Evolutionary conservation across 176 grass and related monocot species (phyloP), one percentile per base, ranked within the genome.

Genomic region (Cymbopogon citratus): DNA sequence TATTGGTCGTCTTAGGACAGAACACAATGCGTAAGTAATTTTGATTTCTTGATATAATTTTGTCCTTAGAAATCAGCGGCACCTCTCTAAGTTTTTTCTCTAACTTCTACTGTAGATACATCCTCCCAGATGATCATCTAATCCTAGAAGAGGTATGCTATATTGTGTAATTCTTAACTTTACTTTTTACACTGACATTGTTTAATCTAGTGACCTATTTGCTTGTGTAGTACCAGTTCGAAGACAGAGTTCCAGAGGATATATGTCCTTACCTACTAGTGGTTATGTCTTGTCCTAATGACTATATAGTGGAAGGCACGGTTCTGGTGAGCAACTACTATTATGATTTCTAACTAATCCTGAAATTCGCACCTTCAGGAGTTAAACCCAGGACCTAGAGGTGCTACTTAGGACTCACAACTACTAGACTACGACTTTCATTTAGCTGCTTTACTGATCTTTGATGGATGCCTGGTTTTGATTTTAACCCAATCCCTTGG

Each of bases 91-190:
- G 5, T 12, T 71, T 81, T 12, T 85, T n/a, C 15, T 45, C 69
- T 57, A 56, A 10, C 48, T 83, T 23, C 52, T 56, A 46, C 76
- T 90, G 69, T 80, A 97, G 94, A 27, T 97, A 94, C 70, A 81
- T 89, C 45, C 82, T 97, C 76, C 94, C 90, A 80, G 92, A 97
- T 83, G 83, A 43, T 27, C 91, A 94, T 83, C 8, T 65, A 85
- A 83, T 92, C 5, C 85, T 97, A 77, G 40, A 86, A 52, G 35
- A 65, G 92, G 94, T 97, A 59, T 56, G 52, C 19, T 65, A 19
- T 83, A 76, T 51, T 51, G 54, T 75, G 81, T 33, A 26, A 60
- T 12, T 60, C 25, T 51, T 71, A 15, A 41, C 34, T 31, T 81
- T 23, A 68, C 63, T 24, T 63, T 73, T 56, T 56, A 21, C 21